These are phyloP conservation scores for Calonectria crousiana DNA, from an alignment of 2,329 filamentous ascomycete species.

Conservation along the genomic window DNA sequence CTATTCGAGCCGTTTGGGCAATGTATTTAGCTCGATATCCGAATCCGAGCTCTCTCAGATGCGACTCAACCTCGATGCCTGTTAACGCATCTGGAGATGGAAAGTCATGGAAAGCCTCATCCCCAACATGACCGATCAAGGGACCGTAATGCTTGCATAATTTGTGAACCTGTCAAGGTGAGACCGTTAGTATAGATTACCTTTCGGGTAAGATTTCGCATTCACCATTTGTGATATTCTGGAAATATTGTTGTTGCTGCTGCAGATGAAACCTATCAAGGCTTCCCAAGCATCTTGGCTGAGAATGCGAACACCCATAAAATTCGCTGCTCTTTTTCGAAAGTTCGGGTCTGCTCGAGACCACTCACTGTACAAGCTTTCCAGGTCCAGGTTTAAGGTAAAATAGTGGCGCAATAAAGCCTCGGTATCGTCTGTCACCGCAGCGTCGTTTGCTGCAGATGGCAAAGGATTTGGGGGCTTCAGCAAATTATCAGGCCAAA, in stretches of 20 bases:
- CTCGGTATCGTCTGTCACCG: conserved; percentile 74
- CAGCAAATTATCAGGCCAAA: conserved; percentile 60
- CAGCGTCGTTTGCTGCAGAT: conserved; percentile 1
- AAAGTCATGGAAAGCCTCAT: conserved; percentile 86
- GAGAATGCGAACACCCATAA: conserved; percentile 91
- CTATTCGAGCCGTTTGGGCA: conserved; percentile 82
- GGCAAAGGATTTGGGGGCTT: conserved; percentile 27
- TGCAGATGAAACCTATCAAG: conserved; percentile 94
- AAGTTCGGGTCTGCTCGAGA: conserved; percentile 89
- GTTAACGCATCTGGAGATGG: conserved; percentile 81
- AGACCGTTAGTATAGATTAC: background rate
- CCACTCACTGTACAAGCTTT: conserved; percentile 87
- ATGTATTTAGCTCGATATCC: conserved; percentile 97
- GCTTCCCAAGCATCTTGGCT: conserved; percentile 98
- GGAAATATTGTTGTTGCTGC: conserved; percentile 97
- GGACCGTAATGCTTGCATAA: conserved; percentile 88
- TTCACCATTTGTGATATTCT: conserved; percentile 93
- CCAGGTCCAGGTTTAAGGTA: conserved; percentile 83
- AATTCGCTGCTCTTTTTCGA: conserved; percentile 85
- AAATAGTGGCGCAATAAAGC: conserved; percentile 86
- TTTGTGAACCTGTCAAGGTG: conserved; percentile 75
- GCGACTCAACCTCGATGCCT: conserved; percentile 79
- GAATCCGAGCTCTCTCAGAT: conserved; percentile 87
- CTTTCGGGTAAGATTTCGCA: background rate
- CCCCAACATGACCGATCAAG: conserved; percentile 77